These are phyloP conservation scores for Phialemoniopsis sp. DNA, from an alignment of 2,329 filamentous ascomycete species.

Conservation along the genomic window DNA sequence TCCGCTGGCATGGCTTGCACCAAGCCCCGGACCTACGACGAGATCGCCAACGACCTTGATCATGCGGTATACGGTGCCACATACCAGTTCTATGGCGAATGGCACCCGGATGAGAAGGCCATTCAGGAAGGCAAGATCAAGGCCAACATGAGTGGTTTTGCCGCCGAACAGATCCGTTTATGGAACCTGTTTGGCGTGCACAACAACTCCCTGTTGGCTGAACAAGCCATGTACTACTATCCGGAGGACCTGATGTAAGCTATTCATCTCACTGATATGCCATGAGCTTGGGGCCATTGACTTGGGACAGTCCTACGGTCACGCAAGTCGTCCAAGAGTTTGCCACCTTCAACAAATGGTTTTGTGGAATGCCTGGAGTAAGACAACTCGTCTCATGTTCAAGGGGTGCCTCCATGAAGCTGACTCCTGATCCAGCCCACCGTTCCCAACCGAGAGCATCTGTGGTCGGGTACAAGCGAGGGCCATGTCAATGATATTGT, in stretches of 20 bases:
- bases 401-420: background rate
- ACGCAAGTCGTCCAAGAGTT: constrained; percentile 25
- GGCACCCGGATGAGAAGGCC: constrained; percentile 24
- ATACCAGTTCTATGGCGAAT: constrained; percentile 32
- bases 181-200: constrained; percentile 22
- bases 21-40: constrained; percentile 26
- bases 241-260: constrained; percentile 31
- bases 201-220: constrained; percentile 18
- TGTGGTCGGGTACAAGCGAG: constrained; percentile 17
- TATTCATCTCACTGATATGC: constrained; percentile 30
- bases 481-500: constrained; percentile 20
- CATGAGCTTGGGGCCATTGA: constrained; percentile 36
- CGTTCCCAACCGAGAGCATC: constrained; percentile 30
- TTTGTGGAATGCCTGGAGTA: too few species aligned
- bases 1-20: constrained; percentile 17
- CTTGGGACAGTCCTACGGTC: constrained; percentile 33
- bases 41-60: constrained; percentile 30
- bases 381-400: background rate
- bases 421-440: constrained; percentile 20
- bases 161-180: constrained; percentile 27
- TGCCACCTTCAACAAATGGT: background rate
- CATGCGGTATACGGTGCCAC: constrained; percentile 34
- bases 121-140: constrained; percentile 19
- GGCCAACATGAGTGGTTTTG: constrained; percentile 25
- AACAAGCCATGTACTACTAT: constrained; percentile 35